Percentiles rank a stretch among this genome's conserved stretches.
Evolutionary conservation across 306 rosid genomes (phyloP).

Genomic region (Cyamopsis tetragonoloba): DNA sequence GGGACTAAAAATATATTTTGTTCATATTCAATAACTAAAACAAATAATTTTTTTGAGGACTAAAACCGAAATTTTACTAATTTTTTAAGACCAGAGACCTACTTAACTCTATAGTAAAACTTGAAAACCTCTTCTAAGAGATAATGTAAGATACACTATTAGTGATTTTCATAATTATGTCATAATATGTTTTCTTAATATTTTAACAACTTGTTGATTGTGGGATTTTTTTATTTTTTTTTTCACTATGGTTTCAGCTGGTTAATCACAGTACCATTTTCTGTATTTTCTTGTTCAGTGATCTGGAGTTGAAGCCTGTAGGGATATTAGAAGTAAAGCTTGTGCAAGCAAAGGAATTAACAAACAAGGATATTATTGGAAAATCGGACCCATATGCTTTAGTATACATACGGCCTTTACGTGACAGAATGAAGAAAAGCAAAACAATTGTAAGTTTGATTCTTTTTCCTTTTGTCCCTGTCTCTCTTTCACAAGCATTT

Average conservation of each 20-base stretch:
- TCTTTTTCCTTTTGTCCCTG: background rate
- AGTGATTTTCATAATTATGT: background rate
- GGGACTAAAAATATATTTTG: no score
- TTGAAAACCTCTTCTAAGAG: background rate
- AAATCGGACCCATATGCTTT: slow-evolving; percentile 95
- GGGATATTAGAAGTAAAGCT: slow-evolving; percentile 95
- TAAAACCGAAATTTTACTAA: no score
- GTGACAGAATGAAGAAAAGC: slow-evolving; percentile 80
- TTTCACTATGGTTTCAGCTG: slow-evolving; percentile 27
- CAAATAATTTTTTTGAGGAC: no score
- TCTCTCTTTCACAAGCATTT: slow-evolving; percentile 8
- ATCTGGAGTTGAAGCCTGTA: slow-evolving; percentile 88
- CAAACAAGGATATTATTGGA: slow-evolving; percentile 90
- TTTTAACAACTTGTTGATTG: background rate
- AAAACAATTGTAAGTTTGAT: slow-evolving; percentile 67
- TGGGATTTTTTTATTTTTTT: slow-evolving; percentile 13
- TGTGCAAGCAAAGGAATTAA: slow-evolving; percentile 92
- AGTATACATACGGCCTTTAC: slow-evolving; percentile 70
- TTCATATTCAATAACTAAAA: no score
- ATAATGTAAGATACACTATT: background rate
- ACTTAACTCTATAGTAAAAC: no score
- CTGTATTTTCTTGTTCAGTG: slow-evolving; percentile 52
- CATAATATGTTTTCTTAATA: background rate
- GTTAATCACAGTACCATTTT: slow-evolving; percentile 9
- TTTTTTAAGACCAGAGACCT: no score